phyloP scores from a whole-genome alignment of 2,329 filamentous ascomycete species.

The Monilinia laxa region DNA sequence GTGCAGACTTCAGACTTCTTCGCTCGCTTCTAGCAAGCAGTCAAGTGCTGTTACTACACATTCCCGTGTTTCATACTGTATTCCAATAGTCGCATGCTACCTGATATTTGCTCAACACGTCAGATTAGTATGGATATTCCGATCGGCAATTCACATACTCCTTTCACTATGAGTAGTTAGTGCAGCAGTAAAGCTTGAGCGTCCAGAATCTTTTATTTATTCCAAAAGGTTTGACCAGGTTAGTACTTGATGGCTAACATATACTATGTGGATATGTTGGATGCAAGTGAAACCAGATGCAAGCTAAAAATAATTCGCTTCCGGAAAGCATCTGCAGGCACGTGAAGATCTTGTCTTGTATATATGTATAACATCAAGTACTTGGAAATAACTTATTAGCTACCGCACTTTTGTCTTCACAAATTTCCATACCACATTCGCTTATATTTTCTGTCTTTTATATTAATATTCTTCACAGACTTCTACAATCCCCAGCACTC shows the following conservation, averaged over 20 bases:
- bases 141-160: neutral
- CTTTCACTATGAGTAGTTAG: constrained; percentile 5
- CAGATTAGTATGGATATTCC: constrained; percentile 6
- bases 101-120: constrained; percentile 1
- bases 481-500: constrained; percentile 4
- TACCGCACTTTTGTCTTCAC: constrained; percentile 1
- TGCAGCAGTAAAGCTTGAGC: constrained; percentile 7
- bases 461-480: constrained; percentile 1
- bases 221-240: no score
- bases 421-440: neutral
- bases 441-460: neutral
- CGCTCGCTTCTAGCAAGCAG: neutral
- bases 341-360: constrained; percentile 14
- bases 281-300: constrained; percentile 8
- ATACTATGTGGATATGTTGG: constrained; percentile 13
- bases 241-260: constrained; percentile 14
- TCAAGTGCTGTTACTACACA: neutral
- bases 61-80: constrained; percentile 13
- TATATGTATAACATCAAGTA: constrained; percentile 19
- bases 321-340: constrained; percentile 5
- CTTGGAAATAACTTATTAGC: neutral
- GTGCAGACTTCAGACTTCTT: constrained; percentile 4
- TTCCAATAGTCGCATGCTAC: constrained; percentile 21
- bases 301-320: neutral
- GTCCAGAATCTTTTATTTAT: neutral